Conservation (phyloP, 2,329 filamentous ascomycete genomes). For the Pseudogymnoascus sp. region DNA sequence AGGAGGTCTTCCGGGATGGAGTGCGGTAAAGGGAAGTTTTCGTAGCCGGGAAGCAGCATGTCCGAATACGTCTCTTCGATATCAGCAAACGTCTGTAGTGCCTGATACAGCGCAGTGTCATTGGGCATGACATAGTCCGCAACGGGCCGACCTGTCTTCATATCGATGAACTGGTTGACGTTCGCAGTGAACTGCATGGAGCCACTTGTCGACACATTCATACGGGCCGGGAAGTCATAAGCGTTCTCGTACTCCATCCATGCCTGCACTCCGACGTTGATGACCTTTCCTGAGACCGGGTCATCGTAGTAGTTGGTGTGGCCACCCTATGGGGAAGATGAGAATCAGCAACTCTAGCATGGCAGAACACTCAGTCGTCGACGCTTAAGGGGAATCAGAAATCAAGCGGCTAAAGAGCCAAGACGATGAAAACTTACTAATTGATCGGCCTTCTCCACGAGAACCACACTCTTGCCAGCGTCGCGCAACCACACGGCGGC, state of each 20-base stretch:
- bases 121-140: slow-evolving; percentile 13
- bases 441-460: slow-evolving; percentile 33
- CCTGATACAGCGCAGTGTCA: slow-evolving; percentile 1
- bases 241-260: slow-evolving; percentile 31
- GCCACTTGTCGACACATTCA: slow-evolving; percentile 27
- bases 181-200: slow-evolving; percentile 22
- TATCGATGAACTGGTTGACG: slow-evolving; percentile 26
- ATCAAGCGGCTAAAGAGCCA: background rate
- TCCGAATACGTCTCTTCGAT: slow-evolving; percentile 22
- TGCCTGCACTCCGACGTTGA: slow-evolving; percentile 30
- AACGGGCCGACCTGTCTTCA: slow-evolving; percentile 24
- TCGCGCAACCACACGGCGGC: slow-evolving; percentile 35
- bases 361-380: background rate
- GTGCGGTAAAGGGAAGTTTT: slow-evolving; percentile 1
- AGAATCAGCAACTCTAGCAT: background rate
- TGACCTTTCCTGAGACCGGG: slow-evolving; percentile 26
- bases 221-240: slow-evolving; percentile 28
- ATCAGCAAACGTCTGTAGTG: slow-evolving; percentile 14
- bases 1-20: slow-evolving; percentile 20
- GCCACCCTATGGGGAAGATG: slow-evolving; percentile 33
- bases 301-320: slow-evolving; percentile 42
- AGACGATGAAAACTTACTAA: slow-evolving; percentile 19
- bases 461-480: slow-evolving; percentile 30
- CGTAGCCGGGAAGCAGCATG: slow-evolving; percentile 14
- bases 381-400: background rate